Conservation (phyloP, 2,329 filamentous ascomycete genomes). For the Clarireedia monteithiana region DNA sequence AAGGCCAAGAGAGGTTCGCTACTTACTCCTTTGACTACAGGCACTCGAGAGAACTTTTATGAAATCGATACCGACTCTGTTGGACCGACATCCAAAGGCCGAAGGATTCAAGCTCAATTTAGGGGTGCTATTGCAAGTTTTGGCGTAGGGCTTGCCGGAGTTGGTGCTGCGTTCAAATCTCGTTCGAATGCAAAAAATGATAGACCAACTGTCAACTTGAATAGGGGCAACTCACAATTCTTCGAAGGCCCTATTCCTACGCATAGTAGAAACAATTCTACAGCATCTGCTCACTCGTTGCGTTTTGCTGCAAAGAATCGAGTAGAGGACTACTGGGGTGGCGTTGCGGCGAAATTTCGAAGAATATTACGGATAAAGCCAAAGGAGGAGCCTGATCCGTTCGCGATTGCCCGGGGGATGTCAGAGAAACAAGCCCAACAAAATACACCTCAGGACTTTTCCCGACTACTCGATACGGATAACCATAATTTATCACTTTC, state of each 20-base stretch:
- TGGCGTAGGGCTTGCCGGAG: slow-evolving; percentile 15
- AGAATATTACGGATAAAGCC: slow-evolving; percentile 32
- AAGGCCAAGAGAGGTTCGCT: slow-evolving; percentile 18
- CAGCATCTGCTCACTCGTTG: slow-evolving; percentile 12
- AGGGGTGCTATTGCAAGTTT: slow-evolving; percentile 14
- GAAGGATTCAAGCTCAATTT: slow-evolving; percentile 18
- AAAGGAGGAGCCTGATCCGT: slow-evolving; percentile 33
- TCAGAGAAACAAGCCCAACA: slow-evolving; percentile 21
- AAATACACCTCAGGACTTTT: slow-evolving; percentile 19
- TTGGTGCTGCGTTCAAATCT: slow-evolving; percentile 23
- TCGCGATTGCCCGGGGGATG: slow-evolving; percentile 25
- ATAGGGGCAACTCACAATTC: slow-evolving; percentile 48
- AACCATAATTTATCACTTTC: slow-evolving; percentile 23
- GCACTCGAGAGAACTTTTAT: slow-evolving; percentile 19
- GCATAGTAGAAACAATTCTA: slow-evolving; percentile 35
- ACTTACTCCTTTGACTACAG: slow-evolving; percentile 22
- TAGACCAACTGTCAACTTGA: slow-evolving; percentile 39
- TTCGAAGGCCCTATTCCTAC: slow-evolving; percentile 27
- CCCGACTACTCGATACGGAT: slow-evolving; percentile 24
- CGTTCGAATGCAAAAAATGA: slow-evolving; percentile 24
- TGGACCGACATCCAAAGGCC: slow-evolving; percentile 13
- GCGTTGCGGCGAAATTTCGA: slow-evolving; percentile 34
- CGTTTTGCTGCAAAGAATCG: slow-evolving; percentile 28
- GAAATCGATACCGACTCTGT: slow-evolving; percentile 18
- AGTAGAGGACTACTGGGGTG: slow-evolving; percentile 39